A percentile compares a stretch with the other conserved stretches of the same genome.
phyloP scores from a whole-genome alignment of 2,329 filamentous ascomycete genomes.

The Rutstroemia sydowiana region DNA sequence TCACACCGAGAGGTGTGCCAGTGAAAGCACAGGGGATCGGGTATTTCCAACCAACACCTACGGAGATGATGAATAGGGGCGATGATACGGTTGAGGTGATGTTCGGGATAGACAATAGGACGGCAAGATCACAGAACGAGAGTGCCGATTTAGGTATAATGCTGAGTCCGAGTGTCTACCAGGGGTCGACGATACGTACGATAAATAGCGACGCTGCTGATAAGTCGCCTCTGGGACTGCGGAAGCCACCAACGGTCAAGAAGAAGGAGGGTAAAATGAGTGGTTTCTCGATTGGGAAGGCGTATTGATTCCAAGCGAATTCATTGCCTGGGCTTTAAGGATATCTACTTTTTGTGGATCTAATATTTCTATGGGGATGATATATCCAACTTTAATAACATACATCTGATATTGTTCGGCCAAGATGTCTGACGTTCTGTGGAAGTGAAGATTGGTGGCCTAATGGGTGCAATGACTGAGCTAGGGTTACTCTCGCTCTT shows the following conservation, averaged over 20 bases:
- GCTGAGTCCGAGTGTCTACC: slow-evolving; percentile 5
- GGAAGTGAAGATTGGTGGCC: no score
- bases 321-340: no score
- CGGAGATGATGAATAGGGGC: background rate
- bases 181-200: background rate
- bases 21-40: background rate
- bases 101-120: background rate
- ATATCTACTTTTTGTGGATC: no score
- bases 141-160: background rate
- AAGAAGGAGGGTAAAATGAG: background rate
- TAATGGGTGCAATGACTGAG: no score
- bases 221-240: background rate
- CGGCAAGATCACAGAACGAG: background rate
- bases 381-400: no score
- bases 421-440: no score
- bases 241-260: background rate
- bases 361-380: no score
- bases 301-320: no score
- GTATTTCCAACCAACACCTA: background rate
- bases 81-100: background rate
- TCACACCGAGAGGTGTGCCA: background rate
- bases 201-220: background rate
- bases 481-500: no score
- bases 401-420: no score
- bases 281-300: background rate